These are phyloP conservation scores for Endocalyx cinctus DNA, from an alignment of 2,329 filamentous ascomycete genomes.

Conservation along the genomic window DNA sequence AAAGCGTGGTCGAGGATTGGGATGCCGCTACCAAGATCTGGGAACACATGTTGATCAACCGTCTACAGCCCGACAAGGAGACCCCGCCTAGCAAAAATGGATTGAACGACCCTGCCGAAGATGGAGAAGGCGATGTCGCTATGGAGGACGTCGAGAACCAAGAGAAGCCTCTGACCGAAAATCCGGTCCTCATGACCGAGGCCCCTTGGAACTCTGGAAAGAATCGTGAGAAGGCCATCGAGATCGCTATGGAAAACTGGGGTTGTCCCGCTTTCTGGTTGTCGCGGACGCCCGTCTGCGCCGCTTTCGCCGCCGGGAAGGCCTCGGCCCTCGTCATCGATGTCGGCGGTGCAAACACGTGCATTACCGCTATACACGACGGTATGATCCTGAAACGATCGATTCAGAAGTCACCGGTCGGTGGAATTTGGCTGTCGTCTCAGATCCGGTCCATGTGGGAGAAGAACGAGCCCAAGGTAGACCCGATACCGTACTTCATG, in stretches of 20 bases:
- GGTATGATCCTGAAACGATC: conserved; percentile 91
- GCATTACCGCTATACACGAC: conserved; percentile 71
- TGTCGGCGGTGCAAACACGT: conserved; percentile 18
- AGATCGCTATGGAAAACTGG: conserved; percentile 97
- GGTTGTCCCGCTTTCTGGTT: conserved; percentile 93
- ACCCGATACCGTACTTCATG: conserved; percentile 79
- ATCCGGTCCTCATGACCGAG: conserved; percentile 89
- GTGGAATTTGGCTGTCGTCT: conserved; percentile 83
- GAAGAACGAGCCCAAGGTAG: conserved; percentile 62
- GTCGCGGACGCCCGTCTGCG: conserved; percentile 80
- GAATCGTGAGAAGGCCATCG: conserved; percentile 87
- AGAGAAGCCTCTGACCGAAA: conserved; percentile 82
- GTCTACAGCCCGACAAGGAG: conserved; percentile 72
- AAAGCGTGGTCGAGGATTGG: conserved; percentile 94
- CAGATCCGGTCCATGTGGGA: conserved; percentile 82
- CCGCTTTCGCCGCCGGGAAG: conserved; percentile 89
- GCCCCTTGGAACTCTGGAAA: conserved; percentile 88
- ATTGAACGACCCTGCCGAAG: conserved; percentile 65
- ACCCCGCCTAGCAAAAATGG: conserved; percentile 71
- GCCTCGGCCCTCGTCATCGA: conserved; percentile 75
- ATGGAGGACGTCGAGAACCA: conserved; percentile 56
- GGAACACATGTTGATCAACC: conserved; percentile 87
- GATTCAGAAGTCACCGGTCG: conserved; percentile 78
- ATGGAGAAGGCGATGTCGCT: conserved; percentile 56
- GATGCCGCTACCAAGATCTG: conserved; percentile 83